These are phyloP conservation scores for Colletotrichum sp. DNA, from an alignment of 2,329 filamentous ascomycete species.

Conservation along the genomic window DNA sequence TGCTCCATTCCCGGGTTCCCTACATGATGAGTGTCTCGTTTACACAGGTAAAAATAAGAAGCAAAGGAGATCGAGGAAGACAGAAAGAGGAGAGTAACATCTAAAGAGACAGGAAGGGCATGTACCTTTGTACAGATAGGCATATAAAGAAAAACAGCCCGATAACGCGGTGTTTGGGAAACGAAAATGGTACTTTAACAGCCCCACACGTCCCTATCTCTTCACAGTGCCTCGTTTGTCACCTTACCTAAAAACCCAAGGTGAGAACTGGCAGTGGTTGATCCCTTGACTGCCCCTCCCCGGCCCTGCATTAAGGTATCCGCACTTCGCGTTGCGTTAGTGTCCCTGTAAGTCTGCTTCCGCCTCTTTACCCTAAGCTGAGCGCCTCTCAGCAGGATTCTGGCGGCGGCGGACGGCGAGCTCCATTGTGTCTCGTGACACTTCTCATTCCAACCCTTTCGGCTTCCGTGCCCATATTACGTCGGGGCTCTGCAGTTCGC, in stretches of 20 bases:
- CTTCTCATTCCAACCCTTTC: not conserved
- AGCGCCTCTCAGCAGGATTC: not conserved
- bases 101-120: not conserved
- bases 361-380: not conserved
- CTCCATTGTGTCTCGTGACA: conserved; percentile 18
- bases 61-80: not conserved
- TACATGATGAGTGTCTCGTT: not conserved
- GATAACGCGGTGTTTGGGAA: not conserved
- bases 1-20: not conserved
- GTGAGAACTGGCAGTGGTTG: not conserved
- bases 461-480: not conserved
- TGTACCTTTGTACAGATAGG: not conserved
- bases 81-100: not conserved
- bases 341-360: not conserved
- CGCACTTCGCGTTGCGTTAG: not conserved
- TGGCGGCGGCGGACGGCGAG: conserved; percentile 11
- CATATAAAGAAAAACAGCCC: not conserved
- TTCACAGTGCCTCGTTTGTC: not conserved
- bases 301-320: not conserved
- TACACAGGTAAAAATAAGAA: not conserved
- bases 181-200: not conserved
- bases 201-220: conserved; percentile 8
- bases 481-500: not conserved
- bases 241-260: not conserved
- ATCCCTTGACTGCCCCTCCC: not conserved